These are phyloP conservation scores for Lactarius evosmus DNA, from an alignment of 768 basidiomycete species.

Conservation along the genomic window DNA sequence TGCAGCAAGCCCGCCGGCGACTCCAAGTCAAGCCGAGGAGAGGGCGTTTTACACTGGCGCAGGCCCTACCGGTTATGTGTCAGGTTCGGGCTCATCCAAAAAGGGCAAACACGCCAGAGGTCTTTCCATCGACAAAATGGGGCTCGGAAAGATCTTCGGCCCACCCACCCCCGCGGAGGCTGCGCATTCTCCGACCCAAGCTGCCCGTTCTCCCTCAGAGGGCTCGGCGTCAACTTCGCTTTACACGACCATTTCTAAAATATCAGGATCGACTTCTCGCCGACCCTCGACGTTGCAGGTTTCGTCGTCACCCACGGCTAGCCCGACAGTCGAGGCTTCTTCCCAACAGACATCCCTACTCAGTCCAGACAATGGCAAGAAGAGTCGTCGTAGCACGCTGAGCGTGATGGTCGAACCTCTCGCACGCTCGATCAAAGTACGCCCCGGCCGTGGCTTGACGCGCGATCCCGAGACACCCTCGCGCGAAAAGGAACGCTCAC, in stretches of 20 bases:
- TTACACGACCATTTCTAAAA: constrained; percentile 30
- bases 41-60: constrained; percentile 25
- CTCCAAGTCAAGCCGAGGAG: constrained; percentile 29
- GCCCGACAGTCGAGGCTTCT: constrained; percentile 24
- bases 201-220: constrained; percentile 42
- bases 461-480: constrained; percentile 33
- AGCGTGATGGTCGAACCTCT: constrained; percentile 50
- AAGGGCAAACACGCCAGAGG: constrained; percentile 61
- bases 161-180: constrained; percentile 36
- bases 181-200: constrained; percentile 32
- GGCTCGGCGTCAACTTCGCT: constrained; percentile 30
- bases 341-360: constrained; percentile 35
- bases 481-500: constrained; percentile 36
- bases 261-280: constrained; percentile 26
- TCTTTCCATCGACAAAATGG: constrained; percentile 76
- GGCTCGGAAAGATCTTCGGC: constrained; percentile 71
- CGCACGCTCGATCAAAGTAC: constrained; percentile 47
- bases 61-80: constrained; percentile 29
- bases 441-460: constrained; percentile 28
- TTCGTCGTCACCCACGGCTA: constrained; percentile 24
- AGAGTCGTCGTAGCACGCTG: constrained; percentile 27
- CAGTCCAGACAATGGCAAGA: constrained; percentile 35
- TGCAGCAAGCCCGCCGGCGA: constrained; percentile 34
- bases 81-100: constrained; percentile 37
- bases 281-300: constrained; percentile 38